A percentile compares a stretch with the other conserved stretches of the same genome.
These are phyloP conservation scores for Cyberlindnera amylophila DNA, from an alignment of 805 yeast genomes.

Conservation along the genomic window DNA sequence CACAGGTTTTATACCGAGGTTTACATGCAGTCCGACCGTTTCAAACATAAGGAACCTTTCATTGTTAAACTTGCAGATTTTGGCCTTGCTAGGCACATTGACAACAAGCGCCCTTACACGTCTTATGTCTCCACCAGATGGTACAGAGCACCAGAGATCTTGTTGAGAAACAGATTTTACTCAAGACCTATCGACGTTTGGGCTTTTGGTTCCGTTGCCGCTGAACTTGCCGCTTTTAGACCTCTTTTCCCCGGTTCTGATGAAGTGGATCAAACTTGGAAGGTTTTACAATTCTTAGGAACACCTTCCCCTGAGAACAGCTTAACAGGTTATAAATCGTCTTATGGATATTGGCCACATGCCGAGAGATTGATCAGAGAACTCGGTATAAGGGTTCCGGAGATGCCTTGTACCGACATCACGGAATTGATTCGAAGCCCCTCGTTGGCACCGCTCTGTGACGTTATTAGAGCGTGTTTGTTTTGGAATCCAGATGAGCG, in stretches of 20 bases:
- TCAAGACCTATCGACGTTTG: slow-evolving; percentile 75
- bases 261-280: slow-evolving; percentile 75
- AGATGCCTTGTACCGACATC: slow-evolving; percentile 46
- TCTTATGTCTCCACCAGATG: slow-evolving; percentile 81
- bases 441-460: slow-evolving; percentile 34
- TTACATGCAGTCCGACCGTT: slow-evolving; percentile 21
- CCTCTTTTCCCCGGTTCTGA: slow-evolving; percentile 85
- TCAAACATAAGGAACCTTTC: slow-evolving; percentile 37
- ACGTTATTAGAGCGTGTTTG: slow-evolving; percentile 49
- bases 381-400: slow-evolving; percentile 57
- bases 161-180: slow-evolving; percentile 58
- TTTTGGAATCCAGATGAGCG: slow-evolving; percentile 79
- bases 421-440: slow-evolving; percentile 43
- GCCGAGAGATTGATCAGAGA: slow-evolving; percentile 49
- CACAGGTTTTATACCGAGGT: slow-evolving; percentile 45
- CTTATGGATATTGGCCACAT: slow-evolving; percentile 75
- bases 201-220: slow-evolving; percentile 82
- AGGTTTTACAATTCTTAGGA: slow-evolving; percentile 66
- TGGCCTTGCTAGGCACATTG: slow-evolving; percentile 66
- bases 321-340: slow-evolving; percentile 34
- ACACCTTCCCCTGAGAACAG: slow-evolving; percentile 47
- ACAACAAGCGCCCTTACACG: slow-evolving; percentile 55
- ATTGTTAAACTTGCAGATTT: slow-evolving; percentile 76
- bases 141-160: slow-evolving; percentile 82
- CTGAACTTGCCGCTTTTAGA: slow-evolving; percentile 63